Evolutionary conservation across 164 flowering plant species (phyloP), one percentile per base, ranked within the genome.

Genomic region (Umbellularia californica): DNA sequence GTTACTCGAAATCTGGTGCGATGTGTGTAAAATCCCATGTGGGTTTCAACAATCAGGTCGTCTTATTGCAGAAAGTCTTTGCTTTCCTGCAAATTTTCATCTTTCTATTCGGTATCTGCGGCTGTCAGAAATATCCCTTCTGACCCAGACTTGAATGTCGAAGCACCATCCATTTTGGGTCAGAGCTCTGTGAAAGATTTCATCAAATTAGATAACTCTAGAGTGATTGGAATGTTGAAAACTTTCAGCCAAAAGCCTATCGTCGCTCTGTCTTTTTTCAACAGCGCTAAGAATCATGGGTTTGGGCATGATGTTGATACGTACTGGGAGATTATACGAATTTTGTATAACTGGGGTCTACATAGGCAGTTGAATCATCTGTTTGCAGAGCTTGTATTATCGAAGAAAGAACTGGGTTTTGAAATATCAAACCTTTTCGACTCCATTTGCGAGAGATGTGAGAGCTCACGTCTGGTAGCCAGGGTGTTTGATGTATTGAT

Each of bases 251-350:
- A 65, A n/a, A 81, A 88, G 3, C 97, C 98, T 3, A 55, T 17
- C 23, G 35, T 33, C 47, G 98, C 95, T 0, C 68, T 89, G 6
- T 82, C 86, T 0, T 84, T 84, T 62, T 89, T 92, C 76, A 24
- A 70, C 19, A 70, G 81, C n/a, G 27, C 87, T 23, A 86, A 81
- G 79, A 78, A 79, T 52, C 30, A 58, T 15, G 92, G 95, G 27
- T 92, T 83, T 75, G 50, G 20, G 41, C 94, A 84, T 68, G 78
- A 81, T 78, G 78, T 85, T 35, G 63, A 62, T 6, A 80, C 87
- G 1, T 94, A 88, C 69, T 72, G 83, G 9, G 83, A 77, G 3
- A 81, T 94, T 14, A 71, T 87, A 58, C 81, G 74, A 72, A 79
- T 86, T 68, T 73, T 90, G 65, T 90, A 93, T 76, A 64, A 15